These are phyloP conservation scores for Ophiocordyceps robertsii DNA, from an alignment of 2,329 filamentous ascomycete species.

Conservation along the genomic window DNA sequence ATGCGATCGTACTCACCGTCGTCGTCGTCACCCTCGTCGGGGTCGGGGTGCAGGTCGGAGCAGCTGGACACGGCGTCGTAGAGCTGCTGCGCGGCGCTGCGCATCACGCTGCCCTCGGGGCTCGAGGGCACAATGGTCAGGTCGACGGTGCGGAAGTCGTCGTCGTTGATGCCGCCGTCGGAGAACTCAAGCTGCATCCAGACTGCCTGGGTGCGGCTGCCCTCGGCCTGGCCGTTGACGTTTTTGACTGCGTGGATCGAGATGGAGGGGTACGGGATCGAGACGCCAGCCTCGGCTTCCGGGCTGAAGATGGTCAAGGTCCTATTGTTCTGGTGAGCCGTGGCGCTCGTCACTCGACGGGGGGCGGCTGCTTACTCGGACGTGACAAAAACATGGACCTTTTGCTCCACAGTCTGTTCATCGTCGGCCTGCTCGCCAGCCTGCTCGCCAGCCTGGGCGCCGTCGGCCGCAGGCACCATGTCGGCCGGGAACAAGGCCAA, in stretches of 20 bases:
- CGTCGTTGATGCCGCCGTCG: constrained; percentile 42
- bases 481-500: constrained; percentile 40
- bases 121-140: constrained; percentile 46
- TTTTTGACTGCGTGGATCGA: constrained; percentile 63
- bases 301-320: constrained; percentile 50
- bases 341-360: too few relatives aligned
- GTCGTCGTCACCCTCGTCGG: constrained; percentile 42
- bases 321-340: constrained; percentile 6
- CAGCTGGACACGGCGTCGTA: constrained; percentile 62
- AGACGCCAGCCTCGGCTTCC: constrained; percentile 42
- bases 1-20: constrained; percentile 41
- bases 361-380: constrained; percentile 35
- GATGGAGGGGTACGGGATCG: constrained; percentile 62
- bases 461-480: constrained; percentile 13
- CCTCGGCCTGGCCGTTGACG: constrained; percentile 24
- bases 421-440: constrained; percentile 15
- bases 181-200: constrained; percentile 58
- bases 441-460: constrained; percentile 6
- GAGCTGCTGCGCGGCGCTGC: constrained; percentile 24
- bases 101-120: constrained; percentile 8
- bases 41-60: constrained; percentile 65
- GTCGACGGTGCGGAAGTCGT: constrained; percentile 54
- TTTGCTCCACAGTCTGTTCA: constrained; percentile 28
- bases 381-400: constrained; percentile 43
- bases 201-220: constrained; percentile 31